Evolutionary conservation across 2,329 filamentous ascomycete genomes (phyloP), one percentile per base, ranked within the genome.

Genomic region (Neofusicoccum umdonicola): DNA sequence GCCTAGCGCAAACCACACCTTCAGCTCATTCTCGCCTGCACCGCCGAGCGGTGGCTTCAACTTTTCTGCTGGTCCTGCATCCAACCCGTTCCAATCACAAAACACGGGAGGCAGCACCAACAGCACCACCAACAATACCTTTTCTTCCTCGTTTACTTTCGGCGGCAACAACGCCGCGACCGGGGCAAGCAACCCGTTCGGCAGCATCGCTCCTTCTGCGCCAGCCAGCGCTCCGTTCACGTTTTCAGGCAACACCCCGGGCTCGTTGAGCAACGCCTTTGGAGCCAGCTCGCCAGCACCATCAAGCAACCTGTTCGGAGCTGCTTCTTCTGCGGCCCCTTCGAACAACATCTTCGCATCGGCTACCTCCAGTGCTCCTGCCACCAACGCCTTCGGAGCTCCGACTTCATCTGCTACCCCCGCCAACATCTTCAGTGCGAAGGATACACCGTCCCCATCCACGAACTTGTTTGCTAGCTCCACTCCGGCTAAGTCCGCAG

Each of bases 21-120:
- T n/a, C 11, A 19, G 37, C 15, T 65, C 27, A 31, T 31, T 60
- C n/a, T 7, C 54, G 5, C 63, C 63, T 42, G 15, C 63, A 35
- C 48, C 48, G 12, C 61, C 61, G 7, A 54, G 37, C 19, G 61
- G 61, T 9, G 17, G 39, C 17, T 74, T 75, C 68, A 71, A 71
- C 66, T 75, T 76, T 66, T 69, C 69, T 4, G 68, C 61, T 35
- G 47, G 39, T 1, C 44, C 60, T 19, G 45, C 42, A 5, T 15
- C 58, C 1, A 52, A 52, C 27, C 47, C 60, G 31, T 63, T 63
- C 47, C 12, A 34, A 13, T 41, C 70, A 69, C 57, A 13, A 72
- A 77, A 63, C 76, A 74, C 48, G 69, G 70, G 12, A 71, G 72
- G 39, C 70, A 19, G 17, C 39, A 60, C 12, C 17, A 34, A 50